Conservation (phyloP, 164 flowering plant genomes). For the Pachysandra terminalis region DNA sequence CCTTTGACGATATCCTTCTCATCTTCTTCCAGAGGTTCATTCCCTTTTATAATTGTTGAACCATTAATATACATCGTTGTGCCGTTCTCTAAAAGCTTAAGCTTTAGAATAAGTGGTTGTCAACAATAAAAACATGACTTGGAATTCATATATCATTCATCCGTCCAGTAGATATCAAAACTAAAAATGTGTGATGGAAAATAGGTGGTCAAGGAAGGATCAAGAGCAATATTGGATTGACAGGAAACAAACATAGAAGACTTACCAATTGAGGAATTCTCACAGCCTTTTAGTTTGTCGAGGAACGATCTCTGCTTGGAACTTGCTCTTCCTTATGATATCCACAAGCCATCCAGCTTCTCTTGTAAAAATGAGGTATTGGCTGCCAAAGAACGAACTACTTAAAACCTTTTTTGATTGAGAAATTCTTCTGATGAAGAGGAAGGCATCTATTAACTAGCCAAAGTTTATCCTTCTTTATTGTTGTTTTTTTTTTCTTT, state of each 20-base stretch:
- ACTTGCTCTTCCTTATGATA: constrained; percentile 30
- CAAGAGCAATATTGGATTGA: constrained; percentile 43
- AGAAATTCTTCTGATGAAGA: constrained; percentile 63
- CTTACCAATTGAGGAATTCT: constrained; percentile 28
- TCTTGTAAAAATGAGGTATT: constrained; percentile 43
- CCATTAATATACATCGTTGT: no score
- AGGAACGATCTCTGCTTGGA: constrained; percentile 21
- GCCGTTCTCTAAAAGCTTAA: no score
- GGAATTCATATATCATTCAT: no score
- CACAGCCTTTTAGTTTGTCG: constrained; percentile 30
- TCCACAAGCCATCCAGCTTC: constrained; percentile 35
- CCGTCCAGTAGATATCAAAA: background rate
- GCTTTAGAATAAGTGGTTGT: no score
- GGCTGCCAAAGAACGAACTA: constrained; percentile 45
- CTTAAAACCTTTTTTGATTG: constrained; percentile 43
- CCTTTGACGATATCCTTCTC: constrained; percentile 25
- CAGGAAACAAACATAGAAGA: constrained; percentile 27
- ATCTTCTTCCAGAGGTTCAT: constrained; percentile 43
- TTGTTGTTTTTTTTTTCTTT: no score
- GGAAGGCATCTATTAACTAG: no score
- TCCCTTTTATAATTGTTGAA: no score
- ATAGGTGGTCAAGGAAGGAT: constrained; percentile 43
- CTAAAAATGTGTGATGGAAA: background rate
- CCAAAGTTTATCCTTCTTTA: no score
- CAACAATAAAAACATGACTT: no score